phyloP scores from a whole-genome alignment of 2,329 filamentous ascomycete species.

The Cordyceps farinosa region DNA sequence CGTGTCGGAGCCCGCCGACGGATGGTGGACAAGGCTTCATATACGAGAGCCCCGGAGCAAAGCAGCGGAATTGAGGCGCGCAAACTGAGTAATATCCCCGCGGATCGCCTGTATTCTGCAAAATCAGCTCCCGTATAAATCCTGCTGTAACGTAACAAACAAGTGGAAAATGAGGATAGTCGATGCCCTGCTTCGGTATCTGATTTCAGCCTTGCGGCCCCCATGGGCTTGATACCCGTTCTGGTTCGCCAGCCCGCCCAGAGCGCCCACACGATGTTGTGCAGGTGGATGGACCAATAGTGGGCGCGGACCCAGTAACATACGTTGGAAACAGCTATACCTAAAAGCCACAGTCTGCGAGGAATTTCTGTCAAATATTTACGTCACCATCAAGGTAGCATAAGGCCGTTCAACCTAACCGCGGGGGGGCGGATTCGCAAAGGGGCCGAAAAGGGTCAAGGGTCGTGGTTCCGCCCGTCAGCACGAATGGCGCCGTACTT shows the following conservation, averaged over 20 bases:
- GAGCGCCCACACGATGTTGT: not conserved
- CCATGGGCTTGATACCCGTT: constrained; percentile 5
- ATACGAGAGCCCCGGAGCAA: not conserved
- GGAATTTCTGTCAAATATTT: not conserved
- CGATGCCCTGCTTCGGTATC: constrained; percentile 1
- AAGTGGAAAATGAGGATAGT: not conserved
- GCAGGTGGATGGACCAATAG: not conserved
- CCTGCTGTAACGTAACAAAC: not conserved
- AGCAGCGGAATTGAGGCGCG: not conserved
- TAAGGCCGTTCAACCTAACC: no score
- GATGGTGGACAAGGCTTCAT: not conserved
- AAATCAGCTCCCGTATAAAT: not conserved
- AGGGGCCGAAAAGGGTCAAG: not conserved
- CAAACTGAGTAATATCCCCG: not conserved
- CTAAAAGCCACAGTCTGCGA: constrained; percentile 10
- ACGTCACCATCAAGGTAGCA: constrained; percentile 8
- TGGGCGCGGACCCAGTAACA: not conserved
- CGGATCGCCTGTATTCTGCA: not conserved
- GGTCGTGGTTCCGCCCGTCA: not conserved
- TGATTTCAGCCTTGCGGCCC: constrained; percentile 8
- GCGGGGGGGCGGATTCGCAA: constrained; percentile 1
- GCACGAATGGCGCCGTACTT: not conserved
- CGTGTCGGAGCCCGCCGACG: not conserved
- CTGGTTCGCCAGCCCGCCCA: not conserved
- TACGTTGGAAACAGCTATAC: not conserved